Percentiles rank a stretch among this genome's conserved stretches.
Evolutionary conservation across 2,329 filamentous ascomycete species (phyloP).

Genomic region (Chalara sp.): DNA sequence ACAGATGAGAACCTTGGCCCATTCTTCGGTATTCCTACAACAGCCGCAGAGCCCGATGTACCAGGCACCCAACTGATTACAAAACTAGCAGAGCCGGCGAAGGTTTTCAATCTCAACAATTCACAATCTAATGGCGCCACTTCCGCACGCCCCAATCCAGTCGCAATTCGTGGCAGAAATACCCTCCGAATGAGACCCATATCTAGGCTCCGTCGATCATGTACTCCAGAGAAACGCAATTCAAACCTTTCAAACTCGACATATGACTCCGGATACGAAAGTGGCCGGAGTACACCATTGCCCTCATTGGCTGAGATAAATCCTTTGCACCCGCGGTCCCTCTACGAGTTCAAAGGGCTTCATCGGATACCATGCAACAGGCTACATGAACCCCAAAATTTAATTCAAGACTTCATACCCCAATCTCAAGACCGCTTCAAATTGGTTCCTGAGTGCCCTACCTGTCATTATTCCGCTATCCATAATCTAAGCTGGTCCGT

Average conservation of each 20-base stretch:
- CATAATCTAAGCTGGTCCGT: constrained; percentile 14
- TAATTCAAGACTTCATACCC: neutral
- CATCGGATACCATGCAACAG: constrained; percentile 10
- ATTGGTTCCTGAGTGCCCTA: constrained; percentile 7
- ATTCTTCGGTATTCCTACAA: too few species aligned
- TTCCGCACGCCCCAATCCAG: neutral
- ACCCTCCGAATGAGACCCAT: constrained; percentile 6
- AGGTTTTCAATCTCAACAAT: neutral
- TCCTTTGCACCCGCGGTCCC: constrained; percentile 1
- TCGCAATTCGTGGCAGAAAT: constrained; percentile 1
- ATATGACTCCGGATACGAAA: constrained; percentile 11
- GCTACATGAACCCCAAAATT: constrained; percentile 9
- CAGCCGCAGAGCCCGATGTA: too few species aligned
- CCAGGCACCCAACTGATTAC: neutral
- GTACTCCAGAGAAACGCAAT: constrained; percentile 1
- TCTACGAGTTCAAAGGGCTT: constrained; percentile 12
- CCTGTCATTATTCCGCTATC: constrained; percentile 11
- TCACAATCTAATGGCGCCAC: constrained; percentile 2
- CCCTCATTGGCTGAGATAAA: neutral
- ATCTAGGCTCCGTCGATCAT: constrained; percentile 3
- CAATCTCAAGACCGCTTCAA: neutral
- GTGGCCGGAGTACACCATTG: constrained; percentile 6
- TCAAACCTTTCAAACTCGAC: constrained; percentile 8
- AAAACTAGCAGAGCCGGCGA: neutral
- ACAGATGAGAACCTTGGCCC: too few species aligned